Conservation (phyloP, 169 alveolate species). For the Fabrea salina region DNA sequence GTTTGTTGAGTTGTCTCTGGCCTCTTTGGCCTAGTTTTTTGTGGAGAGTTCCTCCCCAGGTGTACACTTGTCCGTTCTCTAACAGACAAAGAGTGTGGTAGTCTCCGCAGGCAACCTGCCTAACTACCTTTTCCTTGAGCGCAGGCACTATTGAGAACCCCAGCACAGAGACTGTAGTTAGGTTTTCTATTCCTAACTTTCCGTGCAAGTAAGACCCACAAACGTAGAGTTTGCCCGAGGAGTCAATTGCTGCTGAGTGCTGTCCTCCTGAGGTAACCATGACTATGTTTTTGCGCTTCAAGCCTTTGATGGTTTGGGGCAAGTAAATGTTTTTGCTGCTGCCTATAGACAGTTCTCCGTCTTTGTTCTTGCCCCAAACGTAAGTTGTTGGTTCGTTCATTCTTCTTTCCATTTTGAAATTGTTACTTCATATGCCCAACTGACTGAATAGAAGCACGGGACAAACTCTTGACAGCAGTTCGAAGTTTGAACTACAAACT, state of each 20-base stretch:
- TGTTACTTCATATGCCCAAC: background rate
- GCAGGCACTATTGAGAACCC: conserved; percentile 51
- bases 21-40: conserved; percentile 76
- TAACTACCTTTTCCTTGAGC: conserved; percentile 47
- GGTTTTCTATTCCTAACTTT: conserved; percentile 61
- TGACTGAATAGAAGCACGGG: too few species aligned
- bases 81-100: conserved; percentile 73
- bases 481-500: too few species aligned
- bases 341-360: conserved; percentile 80
- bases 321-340: conserved; percentile 42
- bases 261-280: conserved; percentile 71
- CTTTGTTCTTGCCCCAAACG: conserved; percentile 83
- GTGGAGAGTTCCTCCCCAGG: conserved; percentile 84
- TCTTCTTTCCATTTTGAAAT: background rate
- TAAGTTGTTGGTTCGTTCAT: background rate
- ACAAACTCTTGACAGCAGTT: too few species aligned
- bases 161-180: conserved; percentile 56
- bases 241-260: conserved; percentile 73
- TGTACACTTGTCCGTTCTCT: conserved; percentile 71
- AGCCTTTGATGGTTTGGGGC: conserved; percentile 58
- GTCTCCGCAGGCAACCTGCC: conserved; percentile 81
- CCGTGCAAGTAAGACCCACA: conserved; percentile 84
- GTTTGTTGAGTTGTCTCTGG: conserved; percentile 49
- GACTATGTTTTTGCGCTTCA: conserved; percentile 46
- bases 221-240: conserved; percentile 65